Evolutionary conservation across 2,329 filamentous ascomycete genomes (phyloP).

Genomic region (Dryadomyces quercivorus): DNA sequence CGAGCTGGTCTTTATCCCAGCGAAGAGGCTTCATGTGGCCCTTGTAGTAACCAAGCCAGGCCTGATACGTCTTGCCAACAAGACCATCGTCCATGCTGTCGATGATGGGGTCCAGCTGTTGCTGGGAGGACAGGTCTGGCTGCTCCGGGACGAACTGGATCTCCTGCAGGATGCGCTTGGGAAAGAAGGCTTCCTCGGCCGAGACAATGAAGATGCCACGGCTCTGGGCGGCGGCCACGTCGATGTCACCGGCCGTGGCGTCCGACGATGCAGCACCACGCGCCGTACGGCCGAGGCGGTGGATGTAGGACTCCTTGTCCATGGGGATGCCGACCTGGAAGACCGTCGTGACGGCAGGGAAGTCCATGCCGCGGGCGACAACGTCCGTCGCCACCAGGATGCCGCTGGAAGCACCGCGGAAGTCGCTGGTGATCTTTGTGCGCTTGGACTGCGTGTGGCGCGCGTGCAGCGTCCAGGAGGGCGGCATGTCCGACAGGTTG

Average conservation of each 20-base stretch:
- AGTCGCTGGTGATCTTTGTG: conserved; percentile 48
- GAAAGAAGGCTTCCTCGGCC: conserved; percentile 37
- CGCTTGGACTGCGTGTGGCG: conserved; percentile 38
- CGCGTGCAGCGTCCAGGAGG: conserved; percentile 34
- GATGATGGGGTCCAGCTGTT: conserved; percentile 27
- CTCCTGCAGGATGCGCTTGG: conserved; percentile 35
- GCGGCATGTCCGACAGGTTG: conserved; percentile 25
- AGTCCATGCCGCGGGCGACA: conserved; percentile 61
- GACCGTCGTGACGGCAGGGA: conserved; percentile 55
- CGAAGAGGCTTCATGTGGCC: conserved; percentile 30
- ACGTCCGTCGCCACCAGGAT: conserved; percentile 60
- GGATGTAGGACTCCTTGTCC: conserved; percentile 52
- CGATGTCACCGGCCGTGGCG: conserved; percentile 40
- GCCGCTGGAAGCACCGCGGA: conserved; percentile 34
- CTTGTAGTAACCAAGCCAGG: conserved; percentile 46
- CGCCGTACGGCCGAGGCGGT: conserved; percentile 54
- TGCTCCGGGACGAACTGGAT: conserved; percentile 37
- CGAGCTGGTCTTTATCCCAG: conserved; percentile 32
- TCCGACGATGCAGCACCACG: conserved; percentile 50
- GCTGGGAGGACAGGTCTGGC: conserved; percentile 30
- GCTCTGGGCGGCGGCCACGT: conserved; percentile 31
- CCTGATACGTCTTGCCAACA: conserved; percentile 39
- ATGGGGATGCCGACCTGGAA: conserved; percentile 49
- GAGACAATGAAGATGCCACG: conserved; percentile 49
- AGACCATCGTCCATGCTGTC: conserved; percentile 29